Conservation (phyloP, 805 yeast species). For the Candida ficus region DNA sequence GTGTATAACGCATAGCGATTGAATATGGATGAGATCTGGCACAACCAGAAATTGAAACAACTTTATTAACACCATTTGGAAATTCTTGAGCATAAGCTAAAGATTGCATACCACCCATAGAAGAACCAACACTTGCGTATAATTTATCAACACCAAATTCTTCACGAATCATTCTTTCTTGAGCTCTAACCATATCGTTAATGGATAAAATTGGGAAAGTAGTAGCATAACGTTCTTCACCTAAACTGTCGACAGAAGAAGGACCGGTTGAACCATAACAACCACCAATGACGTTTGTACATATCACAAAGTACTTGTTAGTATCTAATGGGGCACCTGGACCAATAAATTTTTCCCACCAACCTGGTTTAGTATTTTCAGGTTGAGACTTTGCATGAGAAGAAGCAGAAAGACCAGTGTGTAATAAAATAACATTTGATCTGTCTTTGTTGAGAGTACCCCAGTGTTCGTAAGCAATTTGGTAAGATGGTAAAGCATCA, state of each 20-base stretch:
- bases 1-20: constrained; percentile 89
- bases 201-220: constrained; percentile 82
- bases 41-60: constrained; percentile 85
- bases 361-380: constrained; percentile 67
- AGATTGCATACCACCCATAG: constrained; percentile 99
- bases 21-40: constrained; percentile 93
- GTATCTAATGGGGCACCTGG: constrained; percentile 78
- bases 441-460: constrained; percentile 59
- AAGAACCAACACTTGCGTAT: constrained; percentile 81
- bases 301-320: constrained; percentile 70
- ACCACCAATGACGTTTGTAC: constrained; percentile 91
- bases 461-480: constrained; percentile 94
- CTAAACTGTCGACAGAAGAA: constrained; percentile 69
- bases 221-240: constrained; percentile 67
- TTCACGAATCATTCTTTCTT: constrained; percentile 58
- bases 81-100: constrained; percentile 83
- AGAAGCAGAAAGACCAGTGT: constrained; percentile 90
- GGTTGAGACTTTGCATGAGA: constrained; percentile 86
- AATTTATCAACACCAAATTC: constrained; percentile 60
- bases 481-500: constrained; percentile 64
- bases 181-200: constrained; percentile 90
- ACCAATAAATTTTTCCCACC: constrained; percentile 97
- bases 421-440: constrained; percentile 73
- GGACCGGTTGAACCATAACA: constrained; percentile 97
- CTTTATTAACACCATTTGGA: constrained; percentile 65